Conservation (phyloP, 805 yeast species). For the Millerozyma acaciae region DNA sequence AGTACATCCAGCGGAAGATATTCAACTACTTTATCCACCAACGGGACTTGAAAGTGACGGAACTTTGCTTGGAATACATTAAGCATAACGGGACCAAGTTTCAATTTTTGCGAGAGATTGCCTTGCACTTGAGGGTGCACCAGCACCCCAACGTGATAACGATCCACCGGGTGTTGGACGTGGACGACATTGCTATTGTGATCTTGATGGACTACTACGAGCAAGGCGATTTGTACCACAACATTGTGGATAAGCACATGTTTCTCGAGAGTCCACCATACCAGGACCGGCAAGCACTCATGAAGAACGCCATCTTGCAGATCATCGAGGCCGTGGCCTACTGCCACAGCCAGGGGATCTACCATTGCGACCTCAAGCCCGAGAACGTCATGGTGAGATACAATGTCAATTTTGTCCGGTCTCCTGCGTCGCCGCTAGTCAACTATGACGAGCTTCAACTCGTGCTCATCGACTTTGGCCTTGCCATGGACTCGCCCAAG, state of each 20-base stretch:
- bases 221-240: constrained; percentile 82
- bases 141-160: constrained; percentile 74
- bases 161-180: constrained; percentile 68
- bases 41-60: constrained; percentile 12
- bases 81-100: constrained; percentile 21
- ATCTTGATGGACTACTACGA: constrained; percentile 83
- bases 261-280: constrained; percentile 52
- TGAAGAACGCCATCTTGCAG: constrained; percentile 42
- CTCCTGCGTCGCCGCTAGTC: constrained; percentile 14
- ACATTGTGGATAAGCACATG: constrained; percentile 71
- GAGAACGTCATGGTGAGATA: constrained; percentile 38
- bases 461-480: constrained; percentile 83
- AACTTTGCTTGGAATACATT: constrained; percentile 22
- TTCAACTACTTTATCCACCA: constrained; percentile 15
- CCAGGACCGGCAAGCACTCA: constrained; percentile 47
- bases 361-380: constrained; percentile 43
- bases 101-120: constrained; percentile 58
- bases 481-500: constrained; percentile 60
- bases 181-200: constrained; percentile 51
- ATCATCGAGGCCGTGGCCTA: constrained; percentile 33
- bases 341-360: constrained; percentile 29
- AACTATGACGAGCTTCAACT: constrained; percentile 50
- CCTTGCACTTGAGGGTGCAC: constrained; percentile 71
- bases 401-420: constrained; percentile 22
- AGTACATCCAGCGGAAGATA: constrained; percentile 24